phyloP scores from a whole-genome alignment of 768 basidiomycete genomes.

The Rhizopogon vinicolor region DNA sequence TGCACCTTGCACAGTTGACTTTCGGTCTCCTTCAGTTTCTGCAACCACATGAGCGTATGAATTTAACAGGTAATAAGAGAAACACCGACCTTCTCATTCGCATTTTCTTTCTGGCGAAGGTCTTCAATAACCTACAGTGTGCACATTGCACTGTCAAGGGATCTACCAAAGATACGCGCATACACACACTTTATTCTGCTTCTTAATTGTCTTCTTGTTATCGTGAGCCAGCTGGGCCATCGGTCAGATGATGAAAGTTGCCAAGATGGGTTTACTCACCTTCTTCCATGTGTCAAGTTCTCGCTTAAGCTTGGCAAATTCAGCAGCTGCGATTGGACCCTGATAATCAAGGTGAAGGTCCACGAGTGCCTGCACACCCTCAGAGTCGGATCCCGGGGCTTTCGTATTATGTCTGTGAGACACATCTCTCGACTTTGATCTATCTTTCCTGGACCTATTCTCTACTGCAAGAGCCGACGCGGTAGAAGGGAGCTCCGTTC shows the following conservation, averaged over 20 bases:
- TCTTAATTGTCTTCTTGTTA: constrained; percentile 45
- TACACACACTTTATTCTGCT: constrained; percentile 51
- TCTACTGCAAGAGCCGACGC: constrained; percentile 1
- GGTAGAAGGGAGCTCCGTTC: constrained; percentile 14
- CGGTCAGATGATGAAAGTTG: constrained; percentile 3
- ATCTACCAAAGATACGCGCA: not conserved
- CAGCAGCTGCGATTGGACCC: constrained; percentile 39
- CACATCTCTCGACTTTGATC: constrained; percentile 33
- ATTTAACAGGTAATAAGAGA: not conserved
- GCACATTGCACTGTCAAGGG: constrained; percentile 2
- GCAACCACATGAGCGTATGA: not conserved
- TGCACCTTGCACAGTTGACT: constrained; percentile 40
- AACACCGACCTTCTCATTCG: constrained; percentile 32
- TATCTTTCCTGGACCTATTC: constrained; percentile 20
- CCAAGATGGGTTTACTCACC: constrained; percentile 14
- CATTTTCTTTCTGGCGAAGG: constrained; percentile 37
- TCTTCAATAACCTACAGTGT: constrained; percentile 47
- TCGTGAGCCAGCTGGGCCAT: constrained; percentile 33
- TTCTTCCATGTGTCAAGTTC: constrained; percentile 56
- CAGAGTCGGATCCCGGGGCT: constrained; percentile 20
- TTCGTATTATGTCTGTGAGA: constrained; percentile 15
- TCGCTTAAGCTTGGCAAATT: constrained; percentile 49
- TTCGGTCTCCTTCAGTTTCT: constrained; percentile 46
- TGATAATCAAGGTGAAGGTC: constrained; percentile 15
- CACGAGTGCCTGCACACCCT: constrained; percentile 13